Evolutionary conservation across 345 rosid genomes (phyloP).

Genomic region (Dovyalis caffra): DNA sequence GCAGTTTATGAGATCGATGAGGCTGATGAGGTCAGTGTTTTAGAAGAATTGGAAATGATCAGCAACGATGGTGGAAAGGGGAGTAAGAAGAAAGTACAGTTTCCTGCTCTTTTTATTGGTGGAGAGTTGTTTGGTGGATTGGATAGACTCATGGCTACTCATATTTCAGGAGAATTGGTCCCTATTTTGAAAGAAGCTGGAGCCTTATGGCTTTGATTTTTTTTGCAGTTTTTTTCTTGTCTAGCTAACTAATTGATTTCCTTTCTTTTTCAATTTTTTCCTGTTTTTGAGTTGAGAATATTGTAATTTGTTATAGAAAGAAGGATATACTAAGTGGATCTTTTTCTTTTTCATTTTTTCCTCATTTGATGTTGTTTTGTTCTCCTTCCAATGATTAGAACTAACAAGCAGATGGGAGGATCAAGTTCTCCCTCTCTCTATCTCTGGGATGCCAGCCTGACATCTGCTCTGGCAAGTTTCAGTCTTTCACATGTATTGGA

Average conservation of each 20-base stretch:
- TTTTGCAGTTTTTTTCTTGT: conserved; percentile 1
- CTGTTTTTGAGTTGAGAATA: not conserved
- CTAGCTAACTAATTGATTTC: not conserved
- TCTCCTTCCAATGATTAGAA: not conserved
- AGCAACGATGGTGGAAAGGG: not conserved
- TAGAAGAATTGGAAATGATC: conserved; percentile 39
- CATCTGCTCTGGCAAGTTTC: not conserved
- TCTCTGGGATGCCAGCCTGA: not conserved
- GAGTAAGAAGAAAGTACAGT: conserved; percentile 33
- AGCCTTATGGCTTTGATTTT: conserved; percentile 85
- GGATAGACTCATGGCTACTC: conserved; percentile 91
- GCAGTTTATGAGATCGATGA: conserved; percentile 70
- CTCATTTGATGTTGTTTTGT: not conserved
- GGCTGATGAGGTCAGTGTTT: conserved; percentile 40
- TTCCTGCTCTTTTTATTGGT: conserved; percentile 86
- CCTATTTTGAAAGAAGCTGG: conserved; percentile 87
- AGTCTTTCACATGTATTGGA: not conserved
- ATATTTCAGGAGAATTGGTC: conserved; percentile 79
- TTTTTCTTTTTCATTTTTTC: not conserved
- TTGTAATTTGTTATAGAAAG: conserved; percentile 10
- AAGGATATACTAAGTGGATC: not conserved
- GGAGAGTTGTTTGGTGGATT: conserved; percentile 86
- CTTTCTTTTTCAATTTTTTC: not conserved
- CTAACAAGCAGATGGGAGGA: no score
- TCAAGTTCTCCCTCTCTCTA: not conserved